Base-by-base conservation (phyloP, 441 rosid genomes). In the Sinapis alba region DNA sequence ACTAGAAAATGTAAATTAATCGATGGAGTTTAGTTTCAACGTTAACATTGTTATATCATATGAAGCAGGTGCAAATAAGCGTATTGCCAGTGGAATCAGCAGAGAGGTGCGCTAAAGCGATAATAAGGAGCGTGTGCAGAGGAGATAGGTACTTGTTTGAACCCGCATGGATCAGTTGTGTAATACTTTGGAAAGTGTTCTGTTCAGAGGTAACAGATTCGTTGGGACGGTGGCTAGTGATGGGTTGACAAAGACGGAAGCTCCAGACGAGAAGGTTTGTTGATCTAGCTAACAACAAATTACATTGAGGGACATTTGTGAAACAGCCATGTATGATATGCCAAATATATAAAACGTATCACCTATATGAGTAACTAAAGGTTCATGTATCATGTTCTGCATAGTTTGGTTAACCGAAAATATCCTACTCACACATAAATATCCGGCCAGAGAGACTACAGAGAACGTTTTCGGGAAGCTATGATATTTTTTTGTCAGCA, bases 121-220 rank as follows among this genome's bases (percentile, higher is more conserved):
- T 88, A 5, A 82, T 89, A 71, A 76, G 51, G 30, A 80, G 87
- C 6, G 89, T 80, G 3, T 83, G 90, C 66, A 74, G 89, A 6
- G 89, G 91, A 45, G 91, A 89, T 50, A 75, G 64, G 61, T 84
- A 84, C 84, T 36, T 87, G 71, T 67, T 79, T 6, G 89, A 81
- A 64, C 94, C 93, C 0, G 65, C 78, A 2, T 85, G 87, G 89
- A 21, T 81, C 7, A 69, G 73, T 65, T 12, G 7, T 43, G 72
- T 65, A 26, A 71, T 43, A 30, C 15, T 77, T 12, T 71, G 68
- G 77, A 66, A 65, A 47, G 60, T 78, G 1, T 21, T 69, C 1
- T 83, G 73, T 79, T 54, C 73, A 7, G 77, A 77, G 43, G 71
- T 70, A 28, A 63, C 71, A 43, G 79, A 69, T 10, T 76, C 41